A percentile compares a stretch with the other conserved stretches of the same genome.
Conservation (phyloP, 352 stramenopile genomes). For the Phytophthora pinifolia region DNA sequence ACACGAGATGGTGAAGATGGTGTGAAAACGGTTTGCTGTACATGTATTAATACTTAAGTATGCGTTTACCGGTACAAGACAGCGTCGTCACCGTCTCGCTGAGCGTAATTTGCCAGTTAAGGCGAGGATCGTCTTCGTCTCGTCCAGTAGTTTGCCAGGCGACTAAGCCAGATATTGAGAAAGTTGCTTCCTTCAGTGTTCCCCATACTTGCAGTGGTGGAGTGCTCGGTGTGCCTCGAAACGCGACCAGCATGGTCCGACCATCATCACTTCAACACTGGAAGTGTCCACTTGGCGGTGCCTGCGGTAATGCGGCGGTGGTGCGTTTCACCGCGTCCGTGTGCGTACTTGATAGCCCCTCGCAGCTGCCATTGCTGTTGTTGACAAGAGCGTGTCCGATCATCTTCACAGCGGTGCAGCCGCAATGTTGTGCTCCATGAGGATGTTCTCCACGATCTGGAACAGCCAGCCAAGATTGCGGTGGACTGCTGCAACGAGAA, state of each 20-base stretch:
- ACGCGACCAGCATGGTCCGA: background rate
- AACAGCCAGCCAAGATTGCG: slow-evolving; percentile 50
- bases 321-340: background rate
- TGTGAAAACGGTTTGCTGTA: slow-evolving; percentile 21
- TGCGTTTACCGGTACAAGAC: no score
- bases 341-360: no score
- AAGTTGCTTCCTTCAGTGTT: background rate
- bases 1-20: slow-evolving; percentile 31
- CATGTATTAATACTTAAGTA: no score
- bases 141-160: slow-evolving; percentile 22
- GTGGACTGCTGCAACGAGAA: slow-evolving; percentile 46
- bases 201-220: background rate
- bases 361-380: background rate
- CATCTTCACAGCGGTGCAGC: background rate
- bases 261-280: background rate
- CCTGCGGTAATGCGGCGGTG: no score
- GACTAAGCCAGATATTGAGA: slow-evolving; percentile 23
- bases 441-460: slow-evolving; percentile 56
- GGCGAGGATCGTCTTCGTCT: slow-evolving; percentile 38
- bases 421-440: slow-evolving; percentile 41
- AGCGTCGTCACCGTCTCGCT: slow-evolving; percentile 56
- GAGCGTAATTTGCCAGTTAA: slow-evolving; percentile 82
- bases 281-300: background rate
- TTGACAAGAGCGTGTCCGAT: no score
- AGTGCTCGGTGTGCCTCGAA: background rate